Percentiles rank a stretch among this genome's conserved stretches.
Evolutionary conservation across 2,329 filamentous ascomycete genomes (phyloP).

Genomic region (Stagonosporopsis vannaccii): DNA sequence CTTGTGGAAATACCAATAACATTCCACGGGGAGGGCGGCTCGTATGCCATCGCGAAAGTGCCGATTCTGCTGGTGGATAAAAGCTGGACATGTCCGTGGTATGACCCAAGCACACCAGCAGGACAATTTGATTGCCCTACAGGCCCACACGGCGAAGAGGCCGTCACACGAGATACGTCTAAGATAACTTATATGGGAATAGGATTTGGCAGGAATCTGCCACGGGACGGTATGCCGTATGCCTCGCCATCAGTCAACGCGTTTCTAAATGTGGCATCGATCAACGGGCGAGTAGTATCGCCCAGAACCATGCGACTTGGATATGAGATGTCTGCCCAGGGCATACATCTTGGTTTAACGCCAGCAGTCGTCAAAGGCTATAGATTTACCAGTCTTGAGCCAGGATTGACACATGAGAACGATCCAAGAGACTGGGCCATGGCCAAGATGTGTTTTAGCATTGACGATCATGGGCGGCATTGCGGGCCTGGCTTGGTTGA

Average conservation of each 20-base stretch:
- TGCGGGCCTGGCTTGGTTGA: constrained; percentile 43
- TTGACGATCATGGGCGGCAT: constrained; percentile 30
- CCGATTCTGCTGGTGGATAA: constrained; percentile 45
- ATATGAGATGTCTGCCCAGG: constrained; percentile 41
- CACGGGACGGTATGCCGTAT: constrained; percentile 39
- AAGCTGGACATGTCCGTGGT: constrained; percentile 45
- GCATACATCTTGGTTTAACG: constrained; percentile 43
- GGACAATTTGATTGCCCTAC: constrained; percentile 39
- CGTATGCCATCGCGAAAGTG: constrained; percentile 34
- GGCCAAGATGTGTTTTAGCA: constrained; percentile 40
- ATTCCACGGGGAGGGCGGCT: constrained; percentile 33
- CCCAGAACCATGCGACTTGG: constrained; percentile 27
- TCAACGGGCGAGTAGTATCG: constrained; percentile 30
- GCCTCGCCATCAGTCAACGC: constrained; percentile 43
- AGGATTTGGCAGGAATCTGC: constrained; percentile 44
- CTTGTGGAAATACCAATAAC: constrained; percentile 38
- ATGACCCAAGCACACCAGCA: constrained; percentile 34
- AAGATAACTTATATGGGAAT: constrained; percentile 49
- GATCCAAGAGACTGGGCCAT: constrained; percentile 47
- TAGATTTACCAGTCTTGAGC: constrained; percentile 33
- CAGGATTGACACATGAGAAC: constrained; percentile 35
- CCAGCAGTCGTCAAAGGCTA: constrained; percentile 29
- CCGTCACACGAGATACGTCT: constrained; percentile 33
- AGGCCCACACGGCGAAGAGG: constrained; percentile 36
- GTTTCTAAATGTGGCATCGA: constrained; percentile 44